These are phyloP conservation scores for Ajuga reptans DNA, from an alignment of 305 asterid species.

Conservation along the genomic window DNA sequence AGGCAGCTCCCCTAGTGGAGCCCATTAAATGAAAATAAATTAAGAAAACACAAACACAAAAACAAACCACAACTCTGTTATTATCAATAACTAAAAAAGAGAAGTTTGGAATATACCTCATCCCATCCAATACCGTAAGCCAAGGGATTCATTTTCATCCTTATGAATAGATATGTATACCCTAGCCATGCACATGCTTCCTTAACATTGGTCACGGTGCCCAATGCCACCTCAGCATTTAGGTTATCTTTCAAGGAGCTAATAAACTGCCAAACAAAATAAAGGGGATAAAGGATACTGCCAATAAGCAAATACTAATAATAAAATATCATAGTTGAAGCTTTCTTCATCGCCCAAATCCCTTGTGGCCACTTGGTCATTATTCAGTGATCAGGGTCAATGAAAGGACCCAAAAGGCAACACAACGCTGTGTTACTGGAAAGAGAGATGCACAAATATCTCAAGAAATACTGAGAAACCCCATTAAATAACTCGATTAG, in stretches of 20 bases:
- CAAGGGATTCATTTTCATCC: conserved; percentile 98
- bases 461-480: neutral
- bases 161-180: conserved; percentile 88
- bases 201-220: conserved; percentile 96
- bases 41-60: neutral
- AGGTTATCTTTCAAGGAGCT: conserved; percentile 87
- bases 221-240: conserved; percentile 98
- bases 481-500: conserved; percentile 7
- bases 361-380: neutral
- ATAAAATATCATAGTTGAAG: no score
- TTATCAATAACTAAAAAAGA: conserved; percentile 9
- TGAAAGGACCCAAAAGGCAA: neutral
- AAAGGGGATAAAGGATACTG: conserved; percentile 9
- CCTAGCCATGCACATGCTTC: conserved; percentile 99
- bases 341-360: no score
- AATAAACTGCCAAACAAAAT: conserved; percentile 59
- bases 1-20: no score
- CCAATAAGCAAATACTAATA: conserved; percentile 11
- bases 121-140: conserved; percentile 99
- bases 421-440: conserved; percentile 1
- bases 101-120: conserved; percentile 52
- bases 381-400: conserved; percentile 13
- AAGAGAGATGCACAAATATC: neutral
- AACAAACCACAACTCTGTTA: conserved; percentile 7
- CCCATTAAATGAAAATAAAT: neutral